These are phyloP conservation scores for Toxicodendron radicans DNA, from an alignment of 345 rosid genomes.

Conservation along the genomic window DNA sequence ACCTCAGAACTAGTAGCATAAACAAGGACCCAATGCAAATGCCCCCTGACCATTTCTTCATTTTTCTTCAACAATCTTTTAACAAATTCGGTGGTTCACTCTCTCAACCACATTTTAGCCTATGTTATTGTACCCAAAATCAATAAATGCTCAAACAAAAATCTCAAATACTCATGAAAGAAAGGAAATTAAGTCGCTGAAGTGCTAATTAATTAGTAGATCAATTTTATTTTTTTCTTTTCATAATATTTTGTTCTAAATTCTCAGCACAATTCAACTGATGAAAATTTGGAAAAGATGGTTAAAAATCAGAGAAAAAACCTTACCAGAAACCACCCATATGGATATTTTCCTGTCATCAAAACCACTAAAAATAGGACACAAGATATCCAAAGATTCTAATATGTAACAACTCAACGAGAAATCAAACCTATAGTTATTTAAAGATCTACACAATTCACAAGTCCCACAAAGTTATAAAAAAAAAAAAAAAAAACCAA, in stretches of 20 bases:
- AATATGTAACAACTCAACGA: neutral
- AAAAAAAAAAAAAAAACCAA: no score
- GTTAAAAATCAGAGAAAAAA: neutral
- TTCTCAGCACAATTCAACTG: neutral
- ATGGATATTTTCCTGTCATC: no score
- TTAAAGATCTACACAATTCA: no score
- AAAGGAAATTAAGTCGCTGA: neutral
- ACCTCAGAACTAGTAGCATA: slow-evolving; percentile 38
- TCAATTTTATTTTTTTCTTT: neutral
- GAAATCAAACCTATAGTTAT: neutral
- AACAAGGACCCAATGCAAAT: slow-evolving; percentile 32
- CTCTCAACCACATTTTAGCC: neutral
- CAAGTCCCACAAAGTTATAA: no score
- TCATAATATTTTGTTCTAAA: neutral
- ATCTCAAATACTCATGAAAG: neutral
- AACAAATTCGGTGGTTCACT: neutral
- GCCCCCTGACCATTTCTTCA: slow-evolving; percentile 37
- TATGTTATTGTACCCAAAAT: neutral
- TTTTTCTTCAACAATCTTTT: slow-evolving; percentile 18
- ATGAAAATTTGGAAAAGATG: neutral
- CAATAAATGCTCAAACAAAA: neutral
- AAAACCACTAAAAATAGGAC: neutral
- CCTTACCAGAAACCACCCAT: neutral
- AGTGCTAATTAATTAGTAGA: neutral
- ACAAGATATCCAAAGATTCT: neutral